Percentiles rank a stretch among this genome's conserved stretches.
Conservation (phyloP, 2,329 filamentous ascomycete genomes). For the Raffaelea deltoideospora region DNA sequence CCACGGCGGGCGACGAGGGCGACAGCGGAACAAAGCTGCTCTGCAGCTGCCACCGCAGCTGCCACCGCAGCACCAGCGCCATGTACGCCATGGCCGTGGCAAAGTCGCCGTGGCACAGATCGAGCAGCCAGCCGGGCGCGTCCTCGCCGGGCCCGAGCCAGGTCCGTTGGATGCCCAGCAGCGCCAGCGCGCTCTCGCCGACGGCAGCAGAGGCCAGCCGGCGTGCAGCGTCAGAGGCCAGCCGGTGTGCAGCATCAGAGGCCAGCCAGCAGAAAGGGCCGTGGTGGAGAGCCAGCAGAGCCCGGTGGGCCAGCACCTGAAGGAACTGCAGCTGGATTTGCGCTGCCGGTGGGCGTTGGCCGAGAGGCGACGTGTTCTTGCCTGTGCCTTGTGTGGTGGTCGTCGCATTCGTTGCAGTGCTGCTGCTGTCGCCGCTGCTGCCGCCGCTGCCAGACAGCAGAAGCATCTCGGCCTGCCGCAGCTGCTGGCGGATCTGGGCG, state of each 20-base stretch:
- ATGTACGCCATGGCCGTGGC: slow-evolving; percentile 10
- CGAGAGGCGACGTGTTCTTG: slow-evolving; percentile 5
- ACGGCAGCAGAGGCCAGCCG: slow-evolving; percentile 6
- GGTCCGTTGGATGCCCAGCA: slow-evolving; percentile 11
- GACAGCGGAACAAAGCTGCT: not conserved
- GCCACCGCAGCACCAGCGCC: slow-evolving; percentile 6
- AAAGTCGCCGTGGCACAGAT: slow-evolving; percentile 14
- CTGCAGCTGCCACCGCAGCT: not conserved
- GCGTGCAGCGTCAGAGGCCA: not conserved
- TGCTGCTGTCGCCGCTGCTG: too few species aligned
- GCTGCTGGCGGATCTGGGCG: slow-evolving; percentile 10
- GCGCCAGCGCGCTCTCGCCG: slow-evolving; percentile 8
- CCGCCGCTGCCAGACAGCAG: too few species aligned
- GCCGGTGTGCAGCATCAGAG: not conserved
- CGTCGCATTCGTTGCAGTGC: too few species aligned
- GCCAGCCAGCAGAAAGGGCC: slow-evolving; percentile 3
- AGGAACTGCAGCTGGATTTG: too few species aligned
- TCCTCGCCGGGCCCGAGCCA: slow-evolving; percentile 7
- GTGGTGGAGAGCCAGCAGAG: slow-evolving; percentile 12
- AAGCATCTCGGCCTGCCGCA: slow-evolving; percentile 8
- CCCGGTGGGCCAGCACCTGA: slow-evolving; percentile 10
- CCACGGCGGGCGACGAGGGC: not conserved
- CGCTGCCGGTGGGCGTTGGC: slow-evolving; percentile 3
- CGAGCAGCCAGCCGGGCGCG: slow-evolving; percentile 9
- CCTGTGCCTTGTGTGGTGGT: not conserved